Evolutionary conservation across 345 rosid species (phyloP).

Genomic region (Schrenkiella parvula): DNA sequence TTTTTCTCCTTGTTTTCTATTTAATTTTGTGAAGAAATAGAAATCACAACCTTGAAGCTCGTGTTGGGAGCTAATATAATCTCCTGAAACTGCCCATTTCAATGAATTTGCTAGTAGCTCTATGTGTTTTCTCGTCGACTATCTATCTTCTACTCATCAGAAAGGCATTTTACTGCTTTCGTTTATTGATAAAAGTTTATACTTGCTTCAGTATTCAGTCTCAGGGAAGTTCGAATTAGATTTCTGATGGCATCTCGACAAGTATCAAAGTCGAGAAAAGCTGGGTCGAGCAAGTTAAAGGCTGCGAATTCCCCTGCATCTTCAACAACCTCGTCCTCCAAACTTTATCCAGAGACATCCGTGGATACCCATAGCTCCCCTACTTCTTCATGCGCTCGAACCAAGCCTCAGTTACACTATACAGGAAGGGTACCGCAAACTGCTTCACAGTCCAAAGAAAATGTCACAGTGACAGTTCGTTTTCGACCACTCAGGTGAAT

Average conservation of each 20-base stretch:
- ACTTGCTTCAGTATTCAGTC: conserved; percentile 11
- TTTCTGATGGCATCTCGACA: conserved; percentile 62
- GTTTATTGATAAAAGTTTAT: background rate
- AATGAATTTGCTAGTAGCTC: no score
- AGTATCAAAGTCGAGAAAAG: conserved; percentile 52
- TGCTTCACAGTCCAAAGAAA: conserved; percentile 65
- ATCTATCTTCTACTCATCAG: no score
- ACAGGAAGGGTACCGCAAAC: conserved; percentile 23
- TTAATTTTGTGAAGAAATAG: no score
- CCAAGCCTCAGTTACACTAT: conserved; percentile 44
- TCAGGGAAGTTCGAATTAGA: conserved; percentile 24
- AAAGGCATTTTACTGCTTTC: background rate
- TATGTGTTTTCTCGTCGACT: no score
- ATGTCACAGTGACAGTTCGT: conserved; percentile 89
- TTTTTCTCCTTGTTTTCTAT: no score
- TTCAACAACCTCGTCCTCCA: conserved; percentile 79
- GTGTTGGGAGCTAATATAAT: background rate
- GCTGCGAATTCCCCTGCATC: conserved; percentile 61
- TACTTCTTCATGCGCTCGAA: conserved; percentile 74
- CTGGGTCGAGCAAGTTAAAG: conserved; percentile 38
- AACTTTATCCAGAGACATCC: conserved; percentile 57
- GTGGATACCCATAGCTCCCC: conserved; percentile 78
- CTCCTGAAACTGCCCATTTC: background rate
- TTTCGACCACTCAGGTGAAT: conserved; percentile 89
- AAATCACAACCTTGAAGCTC: background rate